These are phyloP conservation scores for Fusarium kyushuense DNA, from an alignment of 2,329 filamentous ascomycete genomes.

Conservation along the genomic window DNA sequence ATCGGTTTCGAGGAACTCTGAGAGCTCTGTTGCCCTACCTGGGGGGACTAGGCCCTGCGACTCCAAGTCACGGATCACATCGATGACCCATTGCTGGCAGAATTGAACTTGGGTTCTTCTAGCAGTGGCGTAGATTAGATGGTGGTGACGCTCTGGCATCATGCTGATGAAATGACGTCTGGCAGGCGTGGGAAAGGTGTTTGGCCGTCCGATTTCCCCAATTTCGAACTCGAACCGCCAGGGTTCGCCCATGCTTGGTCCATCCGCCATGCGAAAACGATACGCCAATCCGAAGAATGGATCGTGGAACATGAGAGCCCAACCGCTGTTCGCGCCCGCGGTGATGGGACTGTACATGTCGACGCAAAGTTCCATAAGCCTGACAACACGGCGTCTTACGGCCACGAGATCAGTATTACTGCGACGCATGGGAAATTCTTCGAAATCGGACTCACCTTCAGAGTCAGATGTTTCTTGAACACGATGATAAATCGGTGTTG, in stretches of 20 bases:
- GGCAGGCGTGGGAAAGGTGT: not conserved
- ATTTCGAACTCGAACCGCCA: not conserved
- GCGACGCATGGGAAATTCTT: not conserved
- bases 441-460: not conserved
- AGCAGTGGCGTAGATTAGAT: not conserved
- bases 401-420: not conserved
- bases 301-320: constrained; percentile 22
- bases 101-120: not conserved
- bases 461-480: not conserved
- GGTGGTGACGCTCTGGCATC: not conserved
- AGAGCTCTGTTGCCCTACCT: not conserved
- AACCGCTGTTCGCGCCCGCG: not conserved
- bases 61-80: constrained; percentile 17
- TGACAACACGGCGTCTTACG: not conserved
- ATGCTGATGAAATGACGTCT: not conserved
- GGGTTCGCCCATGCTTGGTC: not conserved
- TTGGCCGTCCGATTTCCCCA: not conserved
- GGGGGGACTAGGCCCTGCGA: not conserved
- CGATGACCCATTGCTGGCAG: constrained; percentile 16
- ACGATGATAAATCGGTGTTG: not conserved
- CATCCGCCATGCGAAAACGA: not conserved
- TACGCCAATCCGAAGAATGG: not conserved
- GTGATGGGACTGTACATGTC: not conserved
- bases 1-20: not conserved
- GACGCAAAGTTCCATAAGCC: constrained; percentile 8